Conservation (phyloP, 2,329 filamentous ascomycete species). For the Cladophialophora exuberans region DNA sequence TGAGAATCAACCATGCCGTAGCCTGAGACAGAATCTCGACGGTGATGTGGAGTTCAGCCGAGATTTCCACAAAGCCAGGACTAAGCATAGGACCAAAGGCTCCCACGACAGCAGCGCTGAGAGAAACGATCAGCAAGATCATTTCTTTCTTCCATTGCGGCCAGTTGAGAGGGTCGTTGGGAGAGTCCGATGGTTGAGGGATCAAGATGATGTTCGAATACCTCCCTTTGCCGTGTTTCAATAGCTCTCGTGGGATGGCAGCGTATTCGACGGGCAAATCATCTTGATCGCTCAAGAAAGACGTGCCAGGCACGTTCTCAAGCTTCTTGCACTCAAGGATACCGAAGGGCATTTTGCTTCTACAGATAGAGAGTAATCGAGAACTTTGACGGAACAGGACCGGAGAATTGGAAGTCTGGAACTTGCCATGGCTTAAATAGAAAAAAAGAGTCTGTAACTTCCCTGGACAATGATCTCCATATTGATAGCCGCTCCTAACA, state of each 20-base stretch:
- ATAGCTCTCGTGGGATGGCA: conserved; percentile 37
- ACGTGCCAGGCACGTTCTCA: conserved; percentile 38
- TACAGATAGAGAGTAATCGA: background rate
- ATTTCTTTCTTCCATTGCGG: conserved; percentile 51
- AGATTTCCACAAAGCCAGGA: conserved; percentile 54
- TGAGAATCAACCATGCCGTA: conserved; percentile 28
- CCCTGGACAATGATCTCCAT: background rate
- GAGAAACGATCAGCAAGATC: conserved; percentile 50
- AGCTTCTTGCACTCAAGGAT: conserved; percentile 38
- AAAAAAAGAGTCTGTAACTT: background rate
- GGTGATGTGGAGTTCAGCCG: conserved; percentile 33
- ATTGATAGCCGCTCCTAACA: background rate
- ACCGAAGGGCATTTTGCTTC: conserved; percentile 38
- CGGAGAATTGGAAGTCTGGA: background rate
- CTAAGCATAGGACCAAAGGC: conserved; percentile 58
- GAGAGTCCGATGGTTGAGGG: conserved; percentile 35
- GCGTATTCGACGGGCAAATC: conserved; percentile 53
- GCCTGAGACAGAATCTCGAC: conserved; percentile 27
- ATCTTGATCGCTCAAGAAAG: conserved; percentile 36
- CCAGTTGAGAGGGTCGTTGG: conserved; percentile 39
- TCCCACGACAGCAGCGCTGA: conserved; percentile 53
- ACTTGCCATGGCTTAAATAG: background rate
- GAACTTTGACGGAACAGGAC: background rate
- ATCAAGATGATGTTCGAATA: conserved; percentile 33
- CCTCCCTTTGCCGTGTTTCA: conserved; percentile 37